Evolutionary conservation across 768 basidiomycete genomes (phyloP), one percentile per base, ranked within the genome.

Genomic region (Tricholoma sp.): DNA sequence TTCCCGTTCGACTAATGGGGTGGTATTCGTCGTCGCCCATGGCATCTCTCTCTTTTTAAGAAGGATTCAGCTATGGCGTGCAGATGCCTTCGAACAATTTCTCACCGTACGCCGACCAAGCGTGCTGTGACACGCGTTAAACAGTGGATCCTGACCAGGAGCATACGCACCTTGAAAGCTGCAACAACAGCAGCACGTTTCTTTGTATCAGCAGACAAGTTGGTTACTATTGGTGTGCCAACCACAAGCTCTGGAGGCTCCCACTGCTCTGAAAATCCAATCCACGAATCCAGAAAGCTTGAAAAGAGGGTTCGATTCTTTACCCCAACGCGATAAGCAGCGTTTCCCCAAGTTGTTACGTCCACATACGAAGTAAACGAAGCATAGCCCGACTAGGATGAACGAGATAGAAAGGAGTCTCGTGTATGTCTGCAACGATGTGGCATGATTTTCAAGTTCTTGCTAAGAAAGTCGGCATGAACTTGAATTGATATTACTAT

Each of bases 1-100:
- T 80, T 4, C 95, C 95, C 24, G 71, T 73, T 50, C 79, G 78
- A 53, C 80, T 80, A 21, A 98, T 79, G 0, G 95, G 94, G 65
- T 96, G 92, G 65, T 93, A 97, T 69, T 96, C 91, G 73, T 97
- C 94, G 56, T 80, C 80, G 1, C 94, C 94, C 84, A 92, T 94
- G 1, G 94, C 94, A 68, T 97, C 85, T 47, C 83, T 75, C 73
- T 94, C 93, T 94, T 73, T n/a, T 45, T 27, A 51, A 5, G 50
- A 50, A 64, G 52, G 29, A 29, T 39, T 57, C 55, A 63, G 56
- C 22, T 57, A 50, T 54, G 50, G 6, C 47, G n/a, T 3, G 24
- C 10, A 1, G 9, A 21, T 10, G 21, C 0, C n/a, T 4, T 10
- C 19, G 59, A 55, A 3, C 27, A 5, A 32, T 18, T 7, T 41